A percentile compares a stretch with the other conserved stretches of the same genome.
These are phyloP conservation scores for Hyaloperonospora arabidopsidis DNA, from an alignment of 352 stramenopile species.

Conservation along the genomic window DNA sequence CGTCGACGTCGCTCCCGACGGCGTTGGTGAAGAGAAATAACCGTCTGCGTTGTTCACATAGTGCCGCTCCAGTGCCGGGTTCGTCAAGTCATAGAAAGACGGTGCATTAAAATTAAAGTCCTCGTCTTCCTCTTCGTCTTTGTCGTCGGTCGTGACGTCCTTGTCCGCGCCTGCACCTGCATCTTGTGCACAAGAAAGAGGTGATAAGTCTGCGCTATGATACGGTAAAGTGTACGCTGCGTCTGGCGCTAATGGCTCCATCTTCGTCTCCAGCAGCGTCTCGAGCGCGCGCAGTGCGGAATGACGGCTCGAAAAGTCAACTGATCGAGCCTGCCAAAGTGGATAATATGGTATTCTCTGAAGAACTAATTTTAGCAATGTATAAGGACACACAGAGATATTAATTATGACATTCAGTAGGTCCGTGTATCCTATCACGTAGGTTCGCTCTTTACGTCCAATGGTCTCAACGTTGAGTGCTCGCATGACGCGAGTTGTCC, in stretches of 20 bases:
- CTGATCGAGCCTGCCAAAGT: background rate
- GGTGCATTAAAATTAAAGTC: slow-evolving; percentile 74
- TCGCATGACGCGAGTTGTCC: slow-evolving; percentile 10
- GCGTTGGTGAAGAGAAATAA: slow-evolving; percentile 53
- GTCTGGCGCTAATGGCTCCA: slow-evolving; percentile 28
- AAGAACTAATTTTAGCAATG: background rate
- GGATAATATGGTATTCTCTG: background rate
- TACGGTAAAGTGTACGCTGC: background rate
- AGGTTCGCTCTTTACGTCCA: slow-evolving; percentile 1
- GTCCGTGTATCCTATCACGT: slow-evolving; percentile 1
- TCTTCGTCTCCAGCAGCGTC: slow-evolving; percentile 36
- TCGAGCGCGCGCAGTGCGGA: slow-evolving; percentile 6
- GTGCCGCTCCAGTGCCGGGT: slow-evolving; percentile 52
- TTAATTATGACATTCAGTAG: background rate
- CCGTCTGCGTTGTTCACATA: slow-evolving; percentile 84
- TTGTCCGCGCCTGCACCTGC: slow-evolving; percentile 20
- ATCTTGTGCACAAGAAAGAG: slow-evolving; percentile 12
- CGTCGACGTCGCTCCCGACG: slow-evolving; percentile 14
- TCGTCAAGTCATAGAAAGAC: slow-evolving; percentile 76
- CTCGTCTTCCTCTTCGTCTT: slow-evolving; percentile 43
- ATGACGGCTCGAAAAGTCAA: slow-evolving; percentile 26
- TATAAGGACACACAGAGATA: background rate
- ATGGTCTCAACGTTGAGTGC: slow-evolving; percentile 15
- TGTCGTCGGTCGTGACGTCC: slow-evolving; percentile 12
- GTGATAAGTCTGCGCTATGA: background rate